These are phyloP conservation scores for Glycyrrhiza uralensis DNA, from an alignment of 306 rosid species.

Conservation along the genomic window DNA sequence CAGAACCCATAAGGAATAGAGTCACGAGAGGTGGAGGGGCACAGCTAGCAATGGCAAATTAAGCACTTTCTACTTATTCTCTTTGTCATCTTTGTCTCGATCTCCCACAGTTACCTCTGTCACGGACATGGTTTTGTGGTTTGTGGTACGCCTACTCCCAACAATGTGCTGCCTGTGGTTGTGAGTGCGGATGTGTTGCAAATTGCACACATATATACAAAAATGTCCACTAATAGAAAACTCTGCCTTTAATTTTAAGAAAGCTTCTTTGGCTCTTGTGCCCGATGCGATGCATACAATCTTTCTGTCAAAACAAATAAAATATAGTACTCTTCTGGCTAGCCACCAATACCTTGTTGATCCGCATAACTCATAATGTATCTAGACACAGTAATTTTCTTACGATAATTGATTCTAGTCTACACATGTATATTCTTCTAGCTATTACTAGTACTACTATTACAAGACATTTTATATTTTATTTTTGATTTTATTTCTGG, in stretches of 20 bases:
- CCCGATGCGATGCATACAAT: neutral
- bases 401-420: neutral
- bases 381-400: too few relatives aligned
- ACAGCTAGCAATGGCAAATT: neutral
- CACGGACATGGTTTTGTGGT: constrained; percentile 12
- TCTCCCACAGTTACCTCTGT: neutral
- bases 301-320: neutral
- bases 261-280: neutral
- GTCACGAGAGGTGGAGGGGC: neutral
- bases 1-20: neutral
- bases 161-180: neutral
- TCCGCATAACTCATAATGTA: neutral
- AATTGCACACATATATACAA: neutral
- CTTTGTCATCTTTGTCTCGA: neutral
- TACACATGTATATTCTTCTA: too few relatives aligned
- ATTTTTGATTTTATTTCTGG: neutral
- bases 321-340: neutral
- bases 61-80: constrained; percentile 3
- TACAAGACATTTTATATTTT: too few relatives aligned
- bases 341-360: neutral
- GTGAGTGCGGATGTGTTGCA: neutral
- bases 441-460: too few relatives aligned
- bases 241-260: neutral
- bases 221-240: neutral
- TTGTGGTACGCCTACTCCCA: neutral